Evolutionary conservation across 306 rosid species (phyloP), one percentile per base, ranked within the genome.

Genomic region (Citrullus mucosospermus): DNA sequence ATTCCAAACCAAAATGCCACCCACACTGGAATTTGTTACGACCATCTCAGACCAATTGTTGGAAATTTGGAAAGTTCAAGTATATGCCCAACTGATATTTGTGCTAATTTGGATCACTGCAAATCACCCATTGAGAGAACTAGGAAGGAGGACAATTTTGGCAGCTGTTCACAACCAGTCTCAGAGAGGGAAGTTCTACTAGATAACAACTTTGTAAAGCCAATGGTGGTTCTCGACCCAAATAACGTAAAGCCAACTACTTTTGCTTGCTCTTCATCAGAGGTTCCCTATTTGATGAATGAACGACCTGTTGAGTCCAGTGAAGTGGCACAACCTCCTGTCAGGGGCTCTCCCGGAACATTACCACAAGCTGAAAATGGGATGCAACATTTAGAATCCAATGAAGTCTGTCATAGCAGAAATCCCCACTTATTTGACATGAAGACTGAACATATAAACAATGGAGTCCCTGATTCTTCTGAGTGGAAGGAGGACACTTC

Each of bases 261-360:
- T 55, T 67, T 70, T 44, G 87, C 86, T 78, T 67, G 87, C 82
- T 78, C 85, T 58, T 75, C 95, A 54, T 60, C 66, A 9, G 87
- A 86, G 82, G 61, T 83, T 79, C 83, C 82, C 38, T 80, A 58
- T 72, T 55, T 58, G 72, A 80, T 66, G 53, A 79, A 38, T 83
- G 77, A 88, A 22, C 83, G 85, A 83, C 77, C 84, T 9, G 80
- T 77, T 79, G 96, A 93, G 82, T 66, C 76, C 61, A 80, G 30
- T 81, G 96, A 90, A 83, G 82, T 78, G 66, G 79, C 85, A 79
- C 89, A 83, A 61, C 66, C 87, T 79, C 62, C 92, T 85, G 16
- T 83, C 55, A 81, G 87, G 93, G 90, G 75, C 76, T 81, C 82
- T 78, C 88, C 90, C 75, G 91, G 83, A 80, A 60, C 88, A 78